Percentiles rank a stretch among this genome's conserved stretches.
Evolutionary conservation across 1,139 yeast species (phyloP).

Genomic region (Kodamaea sp.): DNA sequence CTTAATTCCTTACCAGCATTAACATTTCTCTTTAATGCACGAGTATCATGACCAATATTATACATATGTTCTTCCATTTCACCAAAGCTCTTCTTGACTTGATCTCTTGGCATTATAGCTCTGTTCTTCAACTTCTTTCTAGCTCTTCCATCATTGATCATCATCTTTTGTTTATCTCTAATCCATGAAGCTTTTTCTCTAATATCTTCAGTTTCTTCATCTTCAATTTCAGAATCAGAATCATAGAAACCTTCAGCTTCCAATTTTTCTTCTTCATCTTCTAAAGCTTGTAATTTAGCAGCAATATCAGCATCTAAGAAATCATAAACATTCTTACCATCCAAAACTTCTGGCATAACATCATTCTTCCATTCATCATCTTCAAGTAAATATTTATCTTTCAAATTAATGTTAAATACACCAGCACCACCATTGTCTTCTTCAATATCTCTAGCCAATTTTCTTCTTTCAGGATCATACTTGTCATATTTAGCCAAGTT

Average conservation of each 20-base stretch:
- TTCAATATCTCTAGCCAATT: constrained; percentile 83
- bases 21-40: constrained; percentile 52
- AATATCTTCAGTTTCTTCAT: constrained; percentile 64
- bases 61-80: constrained; percentile 89
- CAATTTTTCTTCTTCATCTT: constrained; percentile 93
- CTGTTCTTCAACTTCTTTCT: constrained; percentile 85
- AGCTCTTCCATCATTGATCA: constrained; percentile 84
- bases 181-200: constrained; percentile 92
- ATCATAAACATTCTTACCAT: constrained; percentile 96
- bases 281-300: constrained; percentile 87
- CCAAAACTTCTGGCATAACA: constrained; percentile 91
- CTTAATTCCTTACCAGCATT: constrained; percentile 43
- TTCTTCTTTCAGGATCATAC: constrained; percentile 79
- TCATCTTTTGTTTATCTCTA: constrained; percentile 88
- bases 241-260: constrained; percentile 95
- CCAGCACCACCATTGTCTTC: constrained; percentile 98
- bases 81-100: constrained; percentile 67
- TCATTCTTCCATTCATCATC: constrained; percentile 98
- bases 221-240: constrained; percentile 75
- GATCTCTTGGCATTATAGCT: constrained; percentile 91
- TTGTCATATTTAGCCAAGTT: constrained; percentile 62
- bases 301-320: constrained; percentile 95
- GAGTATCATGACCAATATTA: constrained; percentile 83
- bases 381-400: constrained; percentile 85
- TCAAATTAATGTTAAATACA: constrained; percentile 88